Conservation (phyloP, 768 basidiomycete species). For the Boletus coccyginus region DNA sequence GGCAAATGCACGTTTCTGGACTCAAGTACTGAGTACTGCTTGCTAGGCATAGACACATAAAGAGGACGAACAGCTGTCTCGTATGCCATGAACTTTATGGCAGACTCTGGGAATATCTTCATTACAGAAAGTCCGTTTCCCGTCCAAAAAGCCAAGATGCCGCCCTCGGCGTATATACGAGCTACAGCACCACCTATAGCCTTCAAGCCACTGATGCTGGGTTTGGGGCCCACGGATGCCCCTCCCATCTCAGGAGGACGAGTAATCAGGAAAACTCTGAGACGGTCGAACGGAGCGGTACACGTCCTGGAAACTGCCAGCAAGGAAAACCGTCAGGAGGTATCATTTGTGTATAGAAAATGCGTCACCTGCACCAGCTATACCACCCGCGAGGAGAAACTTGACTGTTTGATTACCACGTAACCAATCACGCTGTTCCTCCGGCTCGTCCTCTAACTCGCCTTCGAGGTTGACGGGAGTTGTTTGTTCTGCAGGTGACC, state of each 20-base stretch:
- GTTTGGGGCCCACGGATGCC: slow-evolving; percentile 40
- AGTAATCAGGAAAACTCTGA: slow-evolving; percentile 96
- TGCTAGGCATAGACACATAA: slow-evolving; percentile 9
- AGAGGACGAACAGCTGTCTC: slow-evolving; percentile 76
- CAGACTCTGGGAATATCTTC: slow-evolving; percentile 97
- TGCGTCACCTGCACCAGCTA: slow-evolving; percentile 85
- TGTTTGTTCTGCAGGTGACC: slow-evolving; percentile 11
- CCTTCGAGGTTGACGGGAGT: slow-evolving; percentile 32
- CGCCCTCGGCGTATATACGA: slow-evolving; percentile 87
- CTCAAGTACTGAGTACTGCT: slow-evolving; percentile 16
- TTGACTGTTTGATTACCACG: slow-evolving; percentile 74
- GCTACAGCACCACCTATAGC: slow-evolving; percentile 70
- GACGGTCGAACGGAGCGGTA: slow-evolving; percentile 95
- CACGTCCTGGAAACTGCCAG: slow-evolving; percentile 85
- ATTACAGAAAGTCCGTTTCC: slow-evolving; percentile 91
- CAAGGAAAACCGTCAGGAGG: slow-evolving; percentile 3
- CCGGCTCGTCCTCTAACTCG: slow-evolving; percentile 54
- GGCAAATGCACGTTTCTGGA: slow-evolving; percentile 92
- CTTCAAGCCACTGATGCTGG: slow-evolving; percentile 51
- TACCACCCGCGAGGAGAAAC: slow-evolving; percentile 90
- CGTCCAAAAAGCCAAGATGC: slow-evolving; percentile 94
- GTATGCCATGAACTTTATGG: slow-evolving; percentile 96
- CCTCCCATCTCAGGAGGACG: slow-evolving; percentile 72
- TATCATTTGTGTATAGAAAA: not conserved
- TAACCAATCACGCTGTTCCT: slow-evolving; percentile 58